Base-by-base conservation (phyloP, 345 rosid species). In the Pistacia integerrima region DNA sequence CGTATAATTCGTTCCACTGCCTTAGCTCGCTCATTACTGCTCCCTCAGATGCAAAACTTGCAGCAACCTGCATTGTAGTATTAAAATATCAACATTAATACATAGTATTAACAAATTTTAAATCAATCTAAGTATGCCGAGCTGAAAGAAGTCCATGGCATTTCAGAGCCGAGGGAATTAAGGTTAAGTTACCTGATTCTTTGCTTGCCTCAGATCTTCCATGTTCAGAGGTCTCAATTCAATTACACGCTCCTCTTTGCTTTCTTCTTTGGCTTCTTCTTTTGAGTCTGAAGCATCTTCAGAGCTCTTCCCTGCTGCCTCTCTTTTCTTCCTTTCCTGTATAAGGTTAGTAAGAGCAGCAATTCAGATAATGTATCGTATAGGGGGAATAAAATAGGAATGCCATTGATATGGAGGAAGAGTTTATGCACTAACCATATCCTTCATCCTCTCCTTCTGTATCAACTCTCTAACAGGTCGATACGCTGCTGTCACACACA, bases 401-500 rank as follows among this genome's bases (percentile, higher is more conserved):
- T 54, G 67, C 13, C 12, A 1, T 49, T 55, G 9, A 49, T 8
- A 63, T 3, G 36, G 38, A 61, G 48, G 41, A 67, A 51, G 73
- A 73, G 25, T 13, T 36, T 55, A 49, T 11, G 36, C 63, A 74
- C 74, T 82, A 78, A 93, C 98, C 94, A 78, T 82, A 57, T 88
- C 94, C 82, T 90, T 97, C 87, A 79, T 68, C 81, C 89, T 83
- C 79, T 97, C 99, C 73, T 92, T 88, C 84, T 94, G 87, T 76
- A 97, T 82, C 70, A 94, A 83, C 83, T 97, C 99, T 70, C 99
- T 86, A 36, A 97, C 97, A 13, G 98, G 98, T 81, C 93, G 85
- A 86, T 97, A 94, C 3, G 99, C 99, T n/a, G 98, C 98, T 41
- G 99, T 91, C 44, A 88, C 83, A 33, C 99, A 97, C 75, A 97